Evolutionary conservation across 202 grass and related monocot species (phyloP).

Genomic region (Zoysia matrella): DNA sequence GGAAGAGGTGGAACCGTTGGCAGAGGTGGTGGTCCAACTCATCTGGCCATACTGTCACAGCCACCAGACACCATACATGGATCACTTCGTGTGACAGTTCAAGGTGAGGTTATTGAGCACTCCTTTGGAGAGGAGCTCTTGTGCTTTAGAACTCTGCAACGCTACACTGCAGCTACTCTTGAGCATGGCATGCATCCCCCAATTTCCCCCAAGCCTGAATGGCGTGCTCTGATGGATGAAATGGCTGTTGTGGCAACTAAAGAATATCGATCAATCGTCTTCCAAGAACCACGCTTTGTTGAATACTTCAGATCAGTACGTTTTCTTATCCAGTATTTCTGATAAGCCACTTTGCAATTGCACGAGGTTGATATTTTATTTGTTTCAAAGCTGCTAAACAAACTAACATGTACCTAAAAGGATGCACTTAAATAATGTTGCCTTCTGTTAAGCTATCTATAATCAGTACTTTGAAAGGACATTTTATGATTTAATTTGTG

Average conservation of each 20-base stretch:
- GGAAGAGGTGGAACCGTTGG: conserved; percentile 96
- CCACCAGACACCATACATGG: conserved; percentile 92
- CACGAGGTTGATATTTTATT: neutral
- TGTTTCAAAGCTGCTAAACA: conserved; percentile 14
- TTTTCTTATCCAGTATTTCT: conserved; percentile 38
- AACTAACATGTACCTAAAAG: neutral
- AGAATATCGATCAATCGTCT: conserved; percentile 91
- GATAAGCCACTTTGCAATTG: conserved; percentile 23
- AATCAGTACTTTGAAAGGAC: neutral
- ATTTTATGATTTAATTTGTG: neutral
- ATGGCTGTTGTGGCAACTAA: conserved; percentile 85
- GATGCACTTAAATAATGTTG: neutral
- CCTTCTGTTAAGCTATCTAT: neutral
- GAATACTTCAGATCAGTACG: conserved; percentile 97
- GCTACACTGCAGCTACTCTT: no score
- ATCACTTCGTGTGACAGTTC: no score
- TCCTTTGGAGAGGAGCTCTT: no score
- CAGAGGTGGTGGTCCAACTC: conserved; percentile 93
- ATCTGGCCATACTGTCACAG: conserved; percentile 97
- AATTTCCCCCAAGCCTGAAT: conserved; percentile 89
- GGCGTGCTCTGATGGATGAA: conserved; percentile 94
- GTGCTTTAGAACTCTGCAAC: no score
- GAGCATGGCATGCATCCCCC: conserved; percentile 53
- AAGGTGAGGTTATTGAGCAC: no score
- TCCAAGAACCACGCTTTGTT: conserved; percentile 93